These are phyloP conservation scores for Xylaria sp. DNA, from an alignment of 2,329 filamentous ascomycete species.

Conservation along the genomic window DNA sequence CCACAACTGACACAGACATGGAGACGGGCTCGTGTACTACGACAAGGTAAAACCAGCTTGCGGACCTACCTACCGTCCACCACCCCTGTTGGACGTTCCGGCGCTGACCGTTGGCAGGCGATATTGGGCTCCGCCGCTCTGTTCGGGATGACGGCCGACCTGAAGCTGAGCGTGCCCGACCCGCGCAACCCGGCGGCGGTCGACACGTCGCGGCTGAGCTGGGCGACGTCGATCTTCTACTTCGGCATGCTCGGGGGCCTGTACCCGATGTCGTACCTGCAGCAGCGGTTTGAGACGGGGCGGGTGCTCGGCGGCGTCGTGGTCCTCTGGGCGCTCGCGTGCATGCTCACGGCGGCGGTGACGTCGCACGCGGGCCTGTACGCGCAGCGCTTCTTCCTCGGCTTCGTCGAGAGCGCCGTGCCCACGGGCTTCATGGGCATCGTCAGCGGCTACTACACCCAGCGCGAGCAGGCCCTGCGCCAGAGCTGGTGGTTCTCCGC, in stretches of 20 bases:
- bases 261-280: conserved; percentile 71
- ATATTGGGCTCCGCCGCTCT: conserved; percentile 73
- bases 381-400: conserved; percentile 66
- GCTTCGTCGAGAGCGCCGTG: conserved; percentile 65
- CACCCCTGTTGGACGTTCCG: not conserved
- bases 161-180: conserved; percentile 59
- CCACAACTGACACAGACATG: not conserved
- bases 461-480: conserved; percentile 64
- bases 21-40: conserved; percentile 69
- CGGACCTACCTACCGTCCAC: no score
- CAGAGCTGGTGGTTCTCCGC: conserved; percentile 70
- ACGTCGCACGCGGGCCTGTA: conserved; percentile 65
- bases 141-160: conserved; percentile 75
- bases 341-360: conserved; percentile 70
- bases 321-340: conserved; percentile 67
- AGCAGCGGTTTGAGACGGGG: conserved; percentile 70
- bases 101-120: conserved; percentile 47
- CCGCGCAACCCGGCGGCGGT: conserved; percentile 54
- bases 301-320: conserved; percentile 65
- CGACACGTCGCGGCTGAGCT: conserved; percentile 70
- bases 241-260: conserved; percentile 76
- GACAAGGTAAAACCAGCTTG: conserved; percentile 55
- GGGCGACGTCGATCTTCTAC: conserved; percentile 80
- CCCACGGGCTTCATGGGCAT: conserved; percentile 70
- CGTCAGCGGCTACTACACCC: conserved; percentile 65